Conservation (phyloP, 2,329 filamentous ascomycete species). For the Thielaviopsis euricoi region DNA sequence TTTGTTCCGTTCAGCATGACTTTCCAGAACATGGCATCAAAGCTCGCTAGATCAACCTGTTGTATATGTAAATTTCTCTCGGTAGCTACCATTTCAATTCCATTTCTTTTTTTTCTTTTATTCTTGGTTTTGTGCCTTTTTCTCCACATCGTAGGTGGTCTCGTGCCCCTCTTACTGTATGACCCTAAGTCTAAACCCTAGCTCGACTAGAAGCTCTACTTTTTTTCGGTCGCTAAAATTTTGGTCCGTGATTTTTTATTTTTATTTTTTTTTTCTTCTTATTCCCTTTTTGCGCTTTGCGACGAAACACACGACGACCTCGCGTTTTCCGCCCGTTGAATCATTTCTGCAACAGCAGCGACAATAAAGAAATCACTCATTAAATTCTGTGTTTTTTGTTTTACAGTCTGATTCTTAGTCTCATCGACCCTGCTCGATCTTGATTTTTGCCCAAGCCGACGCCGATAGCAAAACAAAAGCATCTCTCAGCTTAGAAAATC, state of each 20-base stretch:
- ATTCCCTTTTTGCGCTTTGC: background rate
- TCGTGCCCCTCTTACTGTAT: background rate
- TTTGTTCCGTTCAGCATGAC: background rate
- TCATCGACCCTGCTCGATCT: background rate
- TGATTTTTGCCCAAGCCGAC: background rate
- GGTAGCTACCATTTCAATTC: too few relatives aligned
- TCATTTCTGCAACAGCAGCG: background rate
- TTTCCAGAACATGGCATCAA: background rate
- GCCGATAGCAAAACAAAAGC: background rate
- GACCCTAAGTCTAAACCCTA: background rate
- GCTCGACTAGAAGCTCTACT: background rate
- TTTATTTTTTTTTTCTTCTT: background rate
- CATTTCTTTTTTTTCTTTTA: too few relatives aligned
- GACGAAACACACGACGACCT: constrained; percentile 1
- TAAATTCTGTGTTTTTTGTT: background rate
- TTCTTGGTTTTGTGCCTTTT: background rate
- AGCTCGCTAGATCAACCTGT: too few relatives aligned
- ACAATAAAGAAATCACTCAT: background rate
- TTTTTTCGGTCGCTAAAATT: background rate
- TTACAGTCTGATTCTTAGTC: background rate
- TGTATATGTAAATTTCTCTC: too few relatives aligned
- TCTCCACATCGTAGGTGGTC: background rate
- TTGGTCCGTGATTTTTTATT: background rate
- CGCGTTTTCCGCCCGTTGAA: background rate
- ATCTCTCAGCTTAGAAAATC: background rate